phyloP scores from a whole-genome alignment of 2,329 filamentous ascomycete species.

The Parafenestella ontariensis region DNA sequence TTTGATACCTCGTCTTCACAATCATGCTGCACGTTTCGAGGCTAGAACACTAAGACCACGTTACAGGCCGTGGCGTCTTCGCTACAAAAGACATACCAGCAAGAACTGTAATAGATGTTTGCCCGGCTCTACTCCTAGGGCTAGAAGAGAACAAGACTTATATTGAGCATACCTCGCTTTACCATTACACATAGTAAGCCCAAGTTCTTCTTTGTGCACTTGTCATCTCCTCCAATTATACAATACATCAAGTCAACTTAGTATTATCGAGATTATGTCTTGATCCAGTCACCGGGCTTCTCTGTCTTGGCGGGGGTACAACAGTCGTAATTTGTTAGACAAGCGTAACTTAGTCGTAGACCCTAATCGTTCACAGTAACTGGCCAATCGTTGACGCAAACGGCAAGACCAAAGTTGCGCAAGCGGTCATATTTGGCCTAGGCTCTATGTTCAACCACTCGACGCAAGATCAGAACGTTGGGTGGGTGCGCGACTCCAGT shows the following conservation, averaged over 20 bases:
- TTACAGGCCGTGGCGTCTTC: slow-evolving; percentile 62
- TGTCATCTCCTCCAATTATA: neutral
- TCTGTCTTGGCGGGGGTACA: neutral
- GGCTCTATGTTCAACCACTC: slow-evolving; percentile 68
- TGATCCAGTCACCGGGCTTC: neutral
- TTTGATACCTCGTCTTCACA: slow-evolving; percentile 20
- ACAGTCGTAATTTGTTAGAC: neutral
- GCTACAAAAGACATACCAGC: slow-evolving; percentile 55
- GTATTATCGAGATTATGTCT: no score
- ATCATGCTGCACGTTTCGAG: no score
- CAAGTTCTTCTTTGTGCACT: neutral
- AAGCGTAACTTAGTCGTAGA: neutral
- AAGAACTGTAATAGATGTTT: slow-evolving; percentile 59
- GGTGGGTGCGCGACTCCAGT: slow-evolving; percentile 59
- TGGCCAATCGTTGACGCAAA: slow-evolving; percentile 47
- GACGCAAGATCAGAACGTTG: slow-evolving; percentile 60
- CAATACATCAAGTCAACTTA: neutral
- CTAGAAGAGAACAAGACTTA: slow-evolving; percentile 57
- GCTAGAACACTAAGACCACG: slow-evolving; percentile 3
- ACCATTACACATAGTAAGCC: slow-evolving; percentile 64
- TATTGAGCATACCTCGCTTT: slow-evolving; percentile 59
- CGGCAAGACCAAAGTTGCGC: slow-evolving; percentile 48
- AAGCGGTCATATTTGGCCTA: slow-evolving; percentile 63
- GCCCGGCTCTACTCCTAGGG: slow-evolving; percentile 60
- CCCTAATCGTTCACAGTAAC: slow-evolving; percentile 45